Evolutionary conservation across 2,329 filamentous ascomycete genomes (phyloP), one percentile per base, ranked within the genome.

Genomic region (Parascedosporium putredinis): DNA sequence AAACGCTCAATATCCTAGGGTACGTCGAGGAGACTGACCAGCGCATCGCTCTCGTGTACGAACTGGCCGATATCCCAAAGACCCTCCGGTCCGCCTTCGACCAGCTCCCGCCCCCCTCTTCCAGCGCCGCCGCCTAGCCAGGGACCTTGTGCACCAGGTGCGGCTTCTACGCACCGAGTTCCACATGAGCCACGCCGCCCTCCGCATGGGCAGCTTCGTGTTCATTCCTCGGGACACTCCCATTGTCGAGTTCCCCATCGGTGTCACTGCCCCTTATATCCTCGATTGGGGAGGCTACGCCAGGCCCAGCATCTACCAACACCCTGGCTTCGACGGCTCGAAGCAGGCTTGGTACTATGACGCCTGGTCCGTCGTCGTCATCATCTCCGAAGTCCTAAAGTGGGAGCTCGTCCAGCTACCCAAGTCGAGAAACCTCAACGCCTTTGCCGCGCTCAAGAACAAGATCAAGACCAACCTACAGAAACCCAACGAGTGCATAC

Each of bases 341-440:
- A 10, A 18, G 6, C 42, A 43, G 47, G n/a, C 36, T 20, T 50
- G 40, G 47, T 36, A 45, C 40, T 50, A 44, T 20, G 47, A 50
- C 20, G 27, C 31, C 10, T 50, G 47, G 47, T 44, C 47, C 9
- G 20, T 50, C 22, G 14, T 50, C 10, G 36, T 50, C 25, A 23
- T 50, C 9, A 20, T 50, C 4, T 44, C 47, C 4, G 47, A 50
- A 24, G 40, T 50, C 8, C 16, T 33, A 8, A 31, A 50, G 5
- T 50, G 47, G 47, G 23, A 34, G 25, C 14, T 33, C 5, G 16
- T 44, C n/a, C 10, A 25, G 31, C n/a, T 20, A 22, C 38, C 38
- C 38, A n/a, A n/a, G n/a, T n/a, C n/a, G n/a, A n/a, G n/a, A n/a
- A n/a, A n/a, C n/a, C n/a, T n/a, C n/a, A n/a, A n/a, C n/a, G n/a